phyloP scores from a whole-genome alignment of 2,329 filamentous ascomycete species.

The Paraphaeosphaeria sporulosa region DNA sequence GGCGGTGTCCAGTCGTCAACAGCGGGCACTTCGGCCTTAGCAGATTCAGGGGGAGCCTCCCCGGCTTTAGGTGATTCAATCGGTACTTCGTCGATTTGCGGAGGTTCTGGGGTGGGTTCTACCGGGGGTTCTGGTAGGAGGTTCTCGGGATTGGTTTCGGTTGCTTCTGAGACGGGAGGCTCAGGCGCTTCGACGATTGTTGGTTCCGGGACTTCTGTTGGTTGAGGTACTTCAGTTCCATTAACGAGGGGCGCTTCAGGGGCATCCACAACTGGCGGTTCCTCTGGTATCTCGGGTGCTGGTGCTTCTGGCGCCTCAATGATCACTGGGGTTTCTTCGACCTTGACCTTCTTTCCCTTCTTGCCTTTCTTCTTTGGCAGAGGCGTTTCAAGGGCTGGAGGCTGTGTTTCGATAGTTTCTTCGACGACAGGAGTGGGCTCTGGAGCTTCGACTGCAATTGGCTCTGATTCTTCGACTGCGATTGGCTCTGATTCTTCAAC shows the following conservation, averaged over 20 bases:
- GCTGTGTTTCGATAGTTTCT: too few species aligned
- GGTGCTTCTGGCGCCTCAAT: conserved; percentile 1
- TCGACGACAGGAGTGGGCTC: too few species aligned
- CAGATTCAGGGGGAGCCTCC: conserved; percentile 15
- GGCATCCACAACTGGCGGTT: neutral
- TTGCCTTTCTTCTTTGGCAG: neutral
- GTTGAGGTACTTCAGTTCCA: neutral
- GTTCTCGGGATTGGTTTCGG: conserved; percentile 10
- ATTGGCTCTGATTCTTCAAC: neutral
- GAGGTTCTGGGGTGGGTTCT: conserved; percentile 15
- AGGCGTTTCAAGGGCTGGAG: neutral
- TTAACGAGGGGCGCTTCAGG: neutral
- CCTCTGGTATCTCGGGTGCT: neutral
- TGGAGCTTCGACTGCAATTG: neutral
- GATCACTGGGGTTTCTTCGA: neutral
- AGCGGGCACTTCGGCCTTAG: conserved; percentile 17
- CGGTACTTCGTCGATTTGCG: conserved; percentile 7
- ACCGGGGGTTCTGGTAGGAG: neutral
- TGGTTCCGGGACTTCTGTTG: too few species aligned
- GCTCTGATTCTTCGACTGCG: neutral
- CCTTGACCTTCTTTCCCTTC: neutral
- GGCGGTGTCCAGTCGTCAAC: conserved; percentile 16
- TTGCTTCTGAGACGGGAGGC: neutral
- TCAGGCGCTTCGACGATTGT: neutral
- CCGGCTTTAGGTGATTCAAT: conserved; percentile 7